These are phyloP conservation scores for Trichoderma sp. DNA, from an alignment of 2,329 filamentous ascomycete species.

Conservation along the genomic window DNA sequence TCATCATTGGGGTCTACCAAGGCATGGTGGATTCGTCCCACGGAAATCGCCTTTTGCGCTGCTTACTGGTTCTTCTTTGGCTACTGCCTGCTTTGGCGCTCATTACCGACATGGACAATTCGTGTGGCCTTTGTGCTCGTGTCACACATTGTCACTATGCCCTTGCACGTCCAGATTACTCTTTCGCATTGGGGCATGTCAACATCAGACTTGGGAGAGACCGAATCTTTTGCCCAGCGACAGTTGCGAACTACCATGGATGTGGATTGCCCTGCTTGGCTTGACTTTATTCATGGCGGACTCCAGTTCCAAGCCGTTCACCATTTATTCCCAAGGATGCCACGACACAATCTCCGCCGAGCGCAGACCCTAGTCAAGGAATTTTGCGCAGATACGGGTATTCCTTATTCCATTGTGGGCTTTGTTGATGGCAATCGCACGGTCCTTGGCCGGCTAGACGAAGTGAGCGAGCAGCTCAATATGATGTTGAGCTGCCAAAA, in stretches of 20 bases:
- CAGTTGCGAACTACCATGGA: constrained; percentile 95
- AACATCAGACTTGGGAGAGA: constrained; percentile 76
- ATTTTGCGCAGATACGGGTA: constrained; percentile 77
- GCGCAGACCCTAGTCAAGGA: constrained; percentile 74
- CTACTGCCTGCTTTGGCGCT: constrained; percentile 65
- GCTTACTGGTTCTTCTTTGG: constrained; percentile 89
- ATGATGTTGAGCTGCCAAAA: constrained; percentile 72
- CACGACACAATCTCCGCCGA: constrained; percentile 75
- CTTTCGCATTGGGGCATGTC: constrained; percentile 94
- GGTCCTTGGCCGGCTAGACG: constrained; percentile 71
- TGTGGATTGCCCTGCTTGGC: constrained; percentile 80
- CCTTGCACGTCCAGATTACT: constrained; percentile 85
- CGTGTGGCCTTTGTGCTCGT: constrained; percentile 74
- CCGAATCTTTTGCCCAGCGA: constrained; percentile 84
- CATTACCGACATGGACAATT: constrained; percentile 44
- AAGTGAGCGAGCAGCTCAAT: constrained; percentile 69
- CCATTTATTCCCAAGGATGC: constrained; percentile 79
- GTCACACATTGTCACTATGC: constrained; percentile 77
- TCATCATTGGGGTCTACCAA: constrained; percentile 66
- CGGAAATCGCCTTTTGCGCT: constrained; percentile 39
- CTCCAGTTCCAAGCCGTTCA: constrained; percentile 89
- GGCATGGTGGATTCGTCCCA: constrained; percentile 60
- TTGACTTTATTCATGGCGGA: constrained; percentile 86
- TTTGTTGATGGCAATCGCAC: constrained; percentile 81
- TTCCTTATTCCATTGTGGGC: constrained; percentile 82